phyloP scores from a whole-genome alignment of 2,329 filamentous ascomycete genomes.

The Penicillium olsonii region DNA sequence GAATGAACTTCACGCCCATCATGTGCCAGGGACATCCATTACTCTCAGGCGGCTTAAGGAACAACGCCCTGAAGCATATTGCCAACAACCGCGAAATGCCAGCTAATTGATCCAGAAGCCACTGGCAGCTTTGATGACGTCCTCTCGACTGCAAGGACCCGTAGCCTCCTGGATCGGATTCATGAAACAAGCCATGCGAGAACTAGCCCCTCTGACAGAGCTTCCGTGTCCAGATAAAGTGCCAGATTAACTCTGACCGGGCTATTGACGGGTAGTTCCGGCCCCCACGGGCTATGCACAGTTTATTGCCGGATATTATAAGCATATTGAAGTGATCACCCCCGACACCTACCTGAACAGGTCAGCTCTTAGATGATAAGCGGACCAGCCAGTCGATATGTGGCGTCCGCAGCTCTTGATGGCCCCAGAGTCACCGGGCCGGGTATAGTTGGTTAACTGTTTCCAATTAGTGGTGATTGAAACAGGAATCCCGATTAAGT shows the following conservation, averaged over 20 bases:
- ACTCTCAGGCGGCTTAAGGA: background rate
- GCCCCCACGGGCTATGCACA: background rate
- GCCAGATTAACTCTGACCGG: slow-evolving; percentile 1
- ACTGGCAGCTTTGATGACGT: background rate
- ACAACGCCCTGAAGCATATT: background rate
- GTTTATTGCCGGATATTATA: slow-evolving; percentile 13
- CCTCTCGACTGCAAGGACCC: background rate
- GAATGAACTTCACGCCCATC: slow-evolving; percentile 9
- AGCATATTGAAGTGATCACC: background rate
- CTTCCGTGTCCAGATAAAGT: background rate
- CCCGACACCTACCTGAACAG: background rate
- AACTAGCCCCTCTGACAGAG: no score
- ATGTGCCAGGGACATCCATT: background rate
- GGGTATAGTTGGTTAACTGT: background rate
- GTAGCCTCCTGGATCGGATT: background rate
- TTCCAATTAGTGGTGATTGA: background rate
- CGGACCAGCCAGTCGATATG: background rate
- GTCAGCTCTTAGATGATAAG: no score
- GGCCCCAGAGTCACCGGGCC: background rate
- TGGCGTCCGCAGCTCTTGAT: background rate
- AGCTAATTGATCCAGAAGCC: background rate
- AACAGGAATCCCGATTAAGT: background rate
- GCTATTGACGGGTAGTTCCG: slow-evolving; percentile 16
- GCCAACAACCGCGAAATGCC: background rate
- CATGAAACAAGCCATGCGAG: background rate